Evolutionary conservation across 305 asterid genomes (phyloP), one percentile per base, ranked within the genome.

Genomic region (Fraxinus nigra): DNA sequence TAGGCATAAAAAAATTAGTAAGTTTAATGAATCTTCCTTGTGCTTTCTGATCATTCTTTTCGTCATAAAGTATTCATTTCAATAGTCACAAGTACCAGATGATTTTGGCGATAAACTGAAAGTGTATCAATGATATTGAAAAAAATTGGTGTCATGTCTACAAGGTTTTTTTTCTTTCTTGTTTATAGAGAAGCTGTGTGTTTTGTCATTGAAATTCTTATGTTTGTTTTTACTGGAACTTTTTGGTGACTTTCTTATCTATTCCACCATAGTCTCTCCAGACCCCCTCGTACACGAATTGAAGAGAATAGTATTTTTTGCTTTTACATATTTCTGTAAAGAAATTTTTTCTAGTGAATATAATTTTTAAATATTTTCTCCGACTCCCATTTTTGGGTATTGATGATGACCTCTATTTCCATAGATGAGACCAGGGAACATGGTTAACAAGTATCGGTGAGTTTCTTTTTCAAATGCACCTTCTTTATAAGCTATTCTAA

Each of bases 351-450:
- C 75, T 74, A 48, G 33, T 72, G 81, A 46, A 67, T 77, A 22
- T 46, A 79, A 69, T 80, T 26, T 43, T 26, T 9, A 8, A 73
- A 28, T 16, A n/a, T 34, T 37, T 32, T 26, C 67, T 78, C 0
- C 6, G 22, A 1, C 18, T 51, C 77, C 20, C 38, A 33, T 69
- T 65, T 80, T 74, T 74, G 48, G 24, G 8, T 10, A 59, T 73
- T 65, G 40, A 63, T 56, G 18, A 46, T 61, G 72, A 65, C 59
- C 79, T 84, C 70, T 14, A 28, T 33, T 56, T 82, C 90, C 84
- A 88, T 94, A 75, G 98, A 96, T 86, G 99, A 96, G 73, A 96
- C 94, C 87, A 88, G 97, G 86, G 98, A 92, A 84, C 99, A 93
- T 87, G 95, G 95, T 34, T 90, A 94, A 82, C 98, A 96, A 88